Base-by-base conservation (phyloP, 768 basidiomycete species). In the Roridomyces roridus region DNA sequence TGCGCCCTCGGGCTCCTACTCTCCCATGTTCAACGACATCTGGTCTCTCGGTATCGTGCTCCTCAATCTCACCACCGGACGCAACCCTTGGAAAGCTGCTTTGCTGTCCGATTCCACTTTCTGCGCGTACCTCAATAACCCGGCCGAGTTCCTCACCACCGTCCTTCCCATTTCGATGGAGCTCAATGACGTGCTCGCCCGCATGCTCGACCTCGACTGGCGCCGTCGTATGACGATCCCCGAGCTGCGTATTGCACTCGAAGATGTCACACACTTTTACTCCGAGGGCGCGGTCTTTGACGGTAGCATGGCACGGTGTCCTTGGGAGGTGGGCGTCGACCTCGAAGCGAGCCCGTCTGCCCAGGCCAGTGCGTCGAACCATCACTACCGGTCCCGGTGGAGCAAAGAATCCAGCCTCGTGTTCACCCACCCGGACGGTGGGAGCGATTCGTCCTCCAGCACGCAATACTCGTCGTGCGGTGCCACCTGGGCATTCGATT, bases 31-130 rank as follows among this genome's bases (percentile, higher is more conserved):
- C 69, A 96, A 97, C 72, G 96, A 99, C 71, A 84, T 98, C 61
- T 99, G 96, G 96, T 94, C 95, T 8, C 78, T 98, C 40, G 96
- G 95, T 29, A 92, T 99, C 67, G 92, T 99, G 58, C 87, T 99
- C 34, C 86, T 98, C 69, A 99, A 99, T 73, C 85, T 99, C 41
- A 87, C 91, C 24, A 97, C 94, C 21, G 94, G 94, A 5, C 85
- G 96, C 28, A 98, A 98, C 67, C 96, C 96, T 5, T 98, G 96
- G 96, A 91, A 91, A 71, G 89, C 92, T 21, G 95, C 96, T 4
- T 88, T 85, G 4, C 69, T 75, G 1, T 79, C 86, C 37, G 96
- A 98, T 73, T 88, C 90, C 59, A 95, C 93, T 4, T 99, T 95
- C 80, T 85, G 89, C 64, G 89, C 90, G 0, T 99, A 92, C 72